Evolutionary conservation across 2,329 filamentous ascomycete species (phyloP), one percentile per base, ranked within the genome.

Genomic region (Purpureocillium takamizusanense): DNA sequence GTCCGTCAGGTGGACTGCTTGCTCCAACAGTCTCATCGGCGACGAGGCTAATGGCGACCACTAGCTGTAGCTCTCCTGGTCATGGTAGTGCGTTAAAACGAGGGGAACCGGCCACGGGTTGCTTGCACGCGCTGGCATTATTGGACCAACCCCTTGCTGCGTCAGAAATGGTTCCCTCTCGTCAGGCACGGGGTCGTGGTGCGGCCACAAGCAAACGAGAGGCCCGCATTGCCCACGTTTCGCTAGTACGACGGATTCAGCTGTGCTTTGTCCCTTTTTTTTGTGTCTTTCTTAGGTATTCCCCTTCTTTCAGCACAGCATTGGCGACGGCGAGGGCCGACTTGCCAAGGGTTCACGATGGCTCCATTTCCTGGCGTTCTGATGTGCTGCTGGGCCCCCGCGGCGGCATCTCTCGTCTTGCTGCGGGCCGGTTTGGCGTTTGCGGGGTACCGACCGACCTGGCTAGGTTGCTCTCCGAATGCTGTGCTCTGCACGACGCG

Each of bases 1-100:
- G 21, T 35, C 28, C 21, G 21, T 35, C 33, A 35, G 33, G 33
- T 29, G 34, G 34, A 35, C 33, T 36, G 21, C 21, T 10, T 10
- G 21, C n/a, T n/a, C n/a, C n/a, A n/a, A n/a, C n/a, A 25, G 21
- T 25, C 21, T 25, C 21, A 25, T 25, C 21, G 21, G 6, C 21
- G 21, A 25, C 21, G 11, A 27, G 33, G 25, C 33, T 13, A 13
- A 25, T 14, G 27, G 27, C 23, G 34, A 17, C 34, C 14, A n/a
- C n/a, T 5, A 25, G 6, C 21, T 25, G 21, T 25, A 25, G 21
- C 21, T 25, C 10, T n/a, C n/a, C n/a, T 11, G 30, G 30, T 13
- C 21, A 15, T 18, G 25, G 34, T 36, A 23, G 16, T 29, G 34
- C 34, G 28, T 36, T 18, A 16, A 36, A 10, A 16, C 34, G 34